A percentile compares a stretch with the other conserved stretches of the same genome.
Conservation (phyloP, 306 rosid species). For the Vigna radiata region DNA sequence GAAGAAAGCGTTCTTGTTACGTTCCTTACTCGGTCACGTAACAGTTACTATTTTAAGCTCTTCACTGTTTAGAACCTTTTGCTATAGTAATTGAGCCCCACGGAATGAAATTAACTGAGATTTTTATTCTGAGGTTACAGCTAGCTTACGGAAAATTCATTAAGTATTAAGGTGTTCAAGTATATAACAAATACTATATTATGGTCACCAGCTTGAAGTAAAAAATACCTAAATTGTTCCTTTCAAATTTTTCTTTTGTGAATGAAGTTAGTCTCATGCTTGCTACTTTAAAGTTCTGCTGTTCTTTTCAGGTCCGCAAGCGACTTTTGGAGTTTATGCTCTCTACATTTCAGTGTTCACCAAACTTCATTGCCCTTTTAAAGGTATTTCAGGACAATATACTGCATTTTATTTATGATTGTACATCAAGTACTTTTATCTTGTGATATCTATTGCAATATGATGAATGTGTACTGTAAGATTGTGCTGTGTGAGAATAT, state of each 20-base stretch:
- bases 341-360: slow-evolving; percentile 86
- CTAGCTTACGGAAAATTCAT: too few species aligned
- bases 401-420: slow-evolving; percentile 29
- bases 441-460: slow-evolving; percentile 21
- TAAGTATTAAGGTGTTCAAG: too few species aligned
- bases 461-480: slow-evolving; percentile 13
- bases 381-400: slow-evolving; percentile 62
- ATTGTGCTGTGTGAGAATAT: slow-evolving; percentile 2
- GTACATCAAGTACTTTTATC: slow-evolving; percentile 18
- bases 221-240: slow-evolving; percentile 1
- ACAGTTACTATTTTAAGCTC: too few species aligned
- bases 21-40: too few species aligned
- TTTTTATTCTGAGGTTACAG: too few species aligned
- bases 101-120: too few species aligned
- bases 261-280: neutral
- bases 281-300: slow-evolving; percentile 20
- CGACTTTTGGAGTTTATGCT: slow-evolving; percentile 90
- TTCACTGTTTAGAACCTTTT: too few species aligned
- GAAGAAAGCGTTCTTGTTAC: too few species aligned
- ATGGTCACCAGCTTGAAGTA: neutral
- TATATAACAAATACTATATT: too few species aligned
- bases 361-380: slow-evolving; percentile 80
- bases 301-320: slow-evolving; percentile 72
- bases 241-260: neutral
- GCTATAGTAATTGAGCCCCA: too few species aligned